Conservation (phyloP, 1,139 yeast species). For the Geotrichum europaeum region DNA sequence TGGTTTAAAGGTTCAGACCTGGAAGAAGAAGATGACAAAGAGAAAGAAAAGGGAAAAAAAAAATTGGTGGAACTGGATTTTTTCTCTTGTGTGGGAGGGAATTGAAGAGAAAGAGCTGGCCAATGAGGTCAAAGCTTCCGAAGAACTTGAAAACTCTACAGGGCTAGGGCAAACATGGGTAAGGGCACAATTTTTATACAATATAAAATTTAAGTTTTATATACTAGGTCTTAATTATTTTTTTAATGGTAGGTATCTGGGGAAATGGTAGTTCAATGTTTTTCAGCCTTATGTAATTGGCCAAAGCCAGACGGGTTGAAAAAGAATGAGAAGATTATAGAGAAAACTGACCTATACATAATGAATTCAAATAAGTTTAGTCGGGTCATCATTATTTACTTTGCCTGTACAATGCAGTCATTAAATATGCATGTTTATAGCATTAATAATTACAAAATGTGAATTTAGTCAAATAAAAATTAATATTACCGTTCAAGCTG, state of each 20-base stretch:
- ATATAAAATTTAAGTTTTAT: neutral
- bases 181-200: neutral
- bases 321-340: no score
- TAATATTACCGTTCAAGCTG: no score
- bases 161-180: slow-evolving; percentile 9
- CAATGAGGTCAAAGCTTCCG: neutral
- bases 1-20: neutral
- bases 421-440: neutral
- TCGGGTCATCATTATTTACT: no score
- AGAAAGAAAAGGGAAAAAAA: slow-evolving; percentile 1
- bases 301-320: no score
- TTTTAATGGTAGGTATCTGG: neutral
- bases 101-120: neutral
- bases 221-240: neutral
- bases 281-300: no score
- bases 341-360: no score
- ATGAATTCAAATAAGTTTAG: no score
- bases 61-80: neutral
- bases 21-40: neutral
- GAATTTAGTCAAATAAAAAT: no score
- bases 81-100: neutral
- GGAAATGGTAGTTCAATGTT: neutral
- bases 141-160: slow-evolving; percentile 7
- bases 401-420: no score
- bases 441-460: neutral